Percentiles rank a stretch among this genome's conserved stretches.
Conservation (phyloP, 257 asterid genomes). For the Lycium ferocissimum region DNA sequence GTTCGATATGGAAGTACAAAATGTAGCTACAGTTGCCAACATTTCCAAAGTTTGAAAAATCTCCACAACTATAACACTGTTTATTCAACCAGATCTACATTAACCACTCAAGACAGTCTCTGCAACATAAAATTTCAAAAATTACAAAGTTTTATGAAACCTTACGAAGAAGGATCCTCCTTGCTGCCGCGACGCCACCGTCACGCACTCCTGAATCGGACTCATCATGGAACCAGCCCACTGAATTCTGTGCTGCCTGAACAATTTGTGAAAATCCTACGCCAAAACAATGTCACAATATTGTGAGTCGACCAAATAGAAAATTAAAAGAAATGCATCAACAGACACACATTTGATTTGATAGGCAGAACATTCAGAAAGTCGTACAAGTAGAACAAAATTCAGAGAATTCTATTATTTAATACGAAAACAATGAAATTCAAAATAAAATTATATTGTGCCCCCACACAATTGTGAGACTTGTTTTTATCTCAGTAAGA, state of each 20-base stretch:
- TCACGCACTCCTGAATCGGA: slow-evolving; percentile 54
- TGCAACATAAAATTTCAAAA: background rate
- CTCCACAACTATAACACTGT: background rate
- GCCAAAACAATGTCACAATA: background rate
- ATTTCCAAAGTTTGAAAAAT: background rate
- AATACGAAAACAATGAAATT: no score
- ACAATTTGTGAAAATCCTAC: slow-evolving; percentile 83
- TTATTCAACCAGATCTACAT: slow-evolving; percentile 27
- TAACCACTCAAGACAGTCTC: background rate
- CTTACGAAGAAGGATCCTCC: slow-evolving; percentile 63
- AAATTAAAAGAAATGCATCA: background rate
- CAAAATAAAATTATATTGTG: no score
- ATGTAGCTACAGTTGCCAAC: background rate
- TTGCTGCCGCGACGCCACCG: slow-evolving; percentile 44
- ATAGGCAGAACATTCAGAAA: background rate
- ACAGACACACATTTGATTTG: background rate
- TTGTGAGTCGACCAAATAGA: background rate
- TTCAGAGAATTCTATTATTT: no score
- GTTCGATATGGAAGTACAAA: background rate
- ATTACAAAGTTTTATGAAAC: slow-evolving; percentile 41
- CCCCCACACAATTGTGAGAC: no score
- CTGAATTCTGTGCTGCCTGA: slow-evolving; percentile 73
- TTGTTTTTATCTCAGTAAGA: no score
- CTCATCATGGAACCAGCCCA: slow-evolving; percentile 78
- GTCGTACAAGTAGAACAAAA: background rate